phyloP scores from a whole-genome alignment of 176 grass and related monocot genomes.

The Bonia amplexicaulis region DNA sequence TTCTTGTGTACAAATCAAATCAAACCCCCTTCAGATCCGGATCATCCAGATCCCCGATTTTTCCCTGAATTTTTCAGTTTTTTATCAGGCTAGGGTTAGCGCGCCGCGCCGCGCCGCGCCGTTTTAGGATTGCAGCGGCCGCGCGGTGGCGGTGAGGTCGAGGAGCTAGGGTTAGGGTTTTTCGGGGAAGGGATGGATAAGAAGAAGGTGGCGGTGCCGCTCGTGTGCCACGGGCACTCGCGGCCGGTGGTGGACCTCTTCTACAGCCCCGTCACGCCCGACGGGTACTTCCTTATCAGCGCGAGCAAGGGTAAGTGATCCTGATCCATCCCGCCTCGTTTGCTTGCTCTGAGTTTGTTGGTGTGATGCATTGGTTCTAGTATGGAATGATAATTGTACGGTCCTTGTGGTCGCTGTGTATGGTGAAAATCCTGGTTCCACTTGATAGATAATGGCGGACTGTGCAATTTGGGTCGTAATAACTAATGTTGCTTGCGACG shows the following conservation, averaged over 20 bases:
- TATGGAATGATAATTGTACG: background rate
- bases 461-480: background rate
- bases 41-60: background rate
- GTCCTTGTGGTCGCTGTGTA: background rate
- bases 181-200: conserved; percentile 2
- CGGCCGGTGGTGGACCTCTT: conserved; percentile 95
- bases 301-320: conserved; percentile 80
- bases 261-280: conserved; percentile 68
- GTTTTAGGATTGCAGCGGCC: background rate
- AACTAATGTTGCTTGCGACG: background rate
- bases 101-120: background rate
- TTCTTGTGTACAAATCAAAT: background rate
- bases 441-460: background rate
- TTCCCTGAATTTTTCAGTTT: background rate
- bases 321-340: background rate
- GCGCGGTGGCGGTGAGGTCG: background rate
- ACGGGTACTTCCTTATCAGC: conserved; percentile 96
- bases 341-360: background rate
- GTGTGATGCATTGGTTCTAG: background rate
- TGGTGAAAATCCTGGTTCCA: background rate
- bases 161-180: conserved; percentile 17
- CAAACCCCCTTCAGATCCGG: background rate
- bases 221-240: conserved; percentile 82
- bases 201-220: conserved; percentile 14
- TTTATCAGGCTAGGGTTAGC: background rate